phyloP scores from a whole-genome alignment of 2,329 filamentous ascomycete species.

The Fusarium albosuccineum region DNA sequence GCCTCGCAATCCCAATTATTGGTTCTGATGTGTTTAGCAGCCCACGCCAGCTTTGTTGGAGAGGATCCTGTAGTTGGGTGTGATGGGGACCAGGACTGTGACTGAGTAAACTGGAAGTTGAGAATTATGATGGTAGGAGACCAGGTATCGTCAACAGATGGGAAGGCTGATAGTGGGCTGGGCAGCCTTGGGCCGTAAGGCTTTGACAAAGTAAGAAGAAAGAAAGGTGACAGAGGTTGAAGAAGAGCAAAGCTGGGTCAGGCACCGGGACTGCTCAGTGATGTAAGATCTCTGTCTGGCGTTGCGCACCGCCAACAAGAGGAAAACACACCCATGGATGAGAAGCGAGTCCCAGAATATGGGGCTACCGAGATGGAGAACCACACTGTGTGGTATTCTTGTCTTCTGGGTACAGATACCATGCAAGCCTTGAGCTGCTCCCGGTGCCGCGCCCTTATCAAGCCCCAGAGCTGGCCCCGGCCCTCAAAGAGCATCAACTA shows the following conservation, averaged over 20 bases:
- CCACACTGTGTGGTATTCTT: slow-evolving; percentile 46
- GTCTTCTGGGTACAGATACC: slow-evolving; percentile 41
- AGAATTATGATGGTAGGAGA: slow-evolving; percentile 25
- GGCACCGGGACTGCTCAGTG: slow-evolving; percentile 37
- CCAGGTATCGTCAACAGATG: slow-evolving; percentile 24
- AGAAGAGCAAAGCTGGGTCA: slow-evolving; percentile 35
- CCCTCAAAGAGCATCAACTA: slow-evolving; percentile 23
- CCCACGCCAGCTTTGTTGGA: slow-evolving; percentile 32
- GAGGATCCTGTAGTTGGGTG: slow-evolving; percentile 24
- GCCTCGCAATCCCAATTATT: slow-evolving; percentile 42
- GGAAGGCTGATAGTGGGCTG: slow-evolving; percentile 26
- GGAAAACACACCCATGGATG: slow-evolving; percentile 34
- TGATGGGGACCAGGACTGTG: slow-evolving; percentile 26
- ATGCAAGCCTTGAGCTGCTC: slow-evolving; percentile 37
- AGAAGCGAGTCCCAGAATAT: slow-evolving; percentile 39
- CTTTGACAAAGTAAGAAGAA: slow-evolving; percentile 29
- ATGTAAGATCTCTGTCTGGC: slow-evolving; percentile 44
- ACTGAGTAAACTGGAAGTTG: slow-evolving; percentile 20
- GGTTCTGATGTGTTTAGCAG: slow-evolving; percentile 33
- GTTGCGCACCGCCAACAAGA: slow-evolving; percentile 37
- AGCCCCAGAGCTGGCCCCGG: slow-evolving; percentile 40
- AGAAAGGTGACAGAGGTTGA: slow-evolving; percentile 35
- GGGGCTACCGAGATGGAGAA: slow-evolving; percentile 37
- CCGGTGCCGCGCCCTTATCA: slow-evolving; percentile 44
- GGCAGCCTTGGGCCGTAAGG: slow-evolving; percentile 32